Evolutionary conservation across 2,329 filamentous ascomycete species (phyloP), one percentile per base, ranked within the genome.

Genomic region (Botrytis aclada): DNA sequence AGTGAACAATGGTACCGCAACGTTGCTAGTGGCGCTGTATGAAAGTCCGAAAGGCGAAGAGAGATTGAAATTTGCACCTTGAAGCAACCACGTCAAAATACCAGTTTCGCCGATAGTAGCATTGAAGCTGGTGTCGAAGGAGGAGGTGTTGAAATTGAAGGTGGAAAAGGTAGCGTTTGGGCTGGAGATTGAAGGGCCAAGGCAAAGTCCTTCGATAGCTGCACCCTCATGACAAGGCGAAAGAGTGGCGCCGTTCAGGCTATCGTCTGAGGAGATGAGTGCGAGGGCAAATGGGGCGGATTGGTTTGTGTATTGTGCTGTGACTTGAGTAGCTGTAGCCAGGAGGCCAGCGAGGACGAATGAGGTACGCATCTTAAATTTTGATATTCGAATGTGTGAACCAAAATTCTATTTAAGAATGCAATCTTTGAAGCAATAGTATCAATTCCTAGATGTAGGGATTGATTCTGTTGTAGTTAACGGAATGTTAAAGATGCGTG

Each of bases 201-300:
- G 74, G 74, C 85, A 86, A 71, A 86, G 82, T 18, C 80, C 82
- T 76, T 86, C 84, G 70, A 86, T 84, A 7, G 82, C 85, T 32
- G 85, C 85, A 43, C 85, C 85, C 73, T 82, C 81, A 77, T 86
- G 85, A 78, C 85, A 86, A 72, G 85, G 77, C 8, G 76, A 77
- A 25, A 86, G 81, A 10, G 80, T 79, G 20, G 78, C 64, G 71
- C 82, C 82, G 66, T 85, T 81, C 70, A 83, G 75, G 2, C 80
- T 80, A 8, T 77, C 74, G 73, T 85, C 82, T 2, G 78, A 67
- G 34, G 84, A 84, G 47, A 79, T 70, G 56, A 85, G 73, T 61
- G 82, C 76, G 34, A 86, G 81, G 43, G 81, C 72, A 80, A 86
- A 86, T 22, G 84, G 83, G 34, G 79, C 79, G 16, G 84, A 84